Evolutionary conservation across 2,329 filamentous ascomycete species (phyloP).

Genomic region (Colletotrichum simmondsii): DNA sequence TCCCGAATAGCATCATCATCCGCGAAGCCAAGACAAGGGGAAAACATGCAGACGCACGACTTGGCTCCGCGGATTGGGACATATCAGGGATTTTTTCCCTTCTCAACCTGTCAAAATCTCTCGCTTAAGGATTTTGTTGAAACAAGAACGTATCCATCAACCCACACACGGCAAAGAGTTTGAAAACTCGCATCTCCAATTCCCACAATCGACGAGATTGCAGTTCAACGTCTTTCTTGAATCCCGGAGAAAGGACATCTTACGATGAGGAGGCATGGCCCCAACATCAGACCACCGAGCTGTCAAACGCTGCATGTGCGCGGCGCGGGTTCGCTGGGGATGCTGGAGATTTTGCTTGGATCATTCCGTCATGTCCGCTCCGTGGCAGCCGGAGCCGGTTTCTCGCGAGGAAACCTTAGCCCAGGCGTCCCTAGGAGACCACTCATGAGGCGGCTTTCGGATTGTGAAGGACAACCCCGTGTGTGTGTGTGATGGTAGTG

Average conservation of each 20-base stretch:
- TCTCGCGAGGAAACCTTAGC: no score
- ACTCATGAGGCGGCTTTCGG: not conserved
- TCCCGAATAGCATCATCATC: constrained; percentile 32
- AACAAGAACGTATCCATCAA: not conserved
- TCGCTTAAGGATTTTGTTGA: not conserved
- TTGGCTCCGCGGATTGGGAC: not conserved
- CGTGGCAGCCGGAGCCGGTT: not conserved
- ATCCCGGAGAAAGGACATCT: not conserved
- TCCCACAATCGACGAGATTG: constrained; percentile 1
- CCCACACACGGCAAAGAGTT: no score
- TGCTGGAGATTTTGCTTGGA: not conserved
- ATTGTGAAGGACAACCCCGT: not conserved
- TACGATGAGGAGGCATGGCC: not conserved
- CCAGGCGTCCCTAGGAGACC: no score
- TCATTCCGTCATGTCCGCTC: not conserved
- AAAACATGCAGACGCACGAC: not conserved
- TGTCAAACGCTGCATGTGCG: not conserved
- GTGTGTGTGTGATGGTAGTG: not conserved
- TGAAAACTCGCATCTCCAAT: not conserved
- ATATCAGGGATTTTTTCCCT: not conserved
- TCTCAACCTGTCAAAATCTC: not conserved
- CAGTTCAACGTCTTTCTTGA: not conserved
- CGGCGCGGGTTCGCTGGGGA: not conserved
- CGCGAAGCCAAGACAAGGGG: constrained; percentile 5
- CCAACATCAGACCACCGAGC: not conserved